A percentile compares a stretch with the other conserved stretches of the same genome.
Conservation (phyloP, 2,329 filamentous ascomycete species). For the Aotearoamyces nothofagi region DNA sequence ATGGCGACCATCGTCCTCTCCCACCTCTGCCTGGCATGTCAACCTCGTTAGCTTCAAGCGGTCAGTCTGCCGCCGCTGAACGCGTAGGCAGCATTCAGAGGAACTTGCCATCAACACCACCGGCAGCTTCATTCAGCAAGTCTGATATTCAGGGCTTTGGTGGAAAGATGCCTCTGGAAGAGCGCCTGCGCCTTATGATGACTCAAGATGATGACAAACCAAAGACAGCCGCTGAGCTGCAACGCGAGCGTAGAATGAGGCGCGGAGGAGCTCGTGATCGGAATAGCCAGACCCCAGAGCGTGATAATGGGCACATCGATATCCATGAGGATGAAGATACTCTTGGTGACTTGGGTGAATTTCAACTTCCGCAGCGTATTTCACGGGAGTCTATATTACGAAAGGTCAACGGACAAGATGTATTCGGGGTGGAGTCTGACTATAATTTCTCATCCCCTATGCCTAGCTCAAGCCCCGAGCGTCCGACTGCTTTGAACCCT, state of each 20-base stretch:
- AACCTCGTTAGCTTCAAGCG: constrained; percentile 37
- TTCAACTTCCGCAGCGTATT: constrained; percentile 60
- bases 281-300: constrained; percentile 17
- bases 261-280: constrained; percentile 38
- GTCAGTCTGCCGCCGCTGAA: constrained; percentile 58
- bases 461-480: constrained; percentile 41
- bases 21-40: constrained; percentile 56
- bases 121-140: constrained; percentile 52
- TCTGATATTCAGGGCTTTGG: constrained; percentile 65
- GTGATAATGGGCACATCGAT: constrained; percentile 14
- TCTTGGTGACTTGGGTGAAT: constrained; percentile 43
- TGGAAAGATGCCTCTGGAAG: constrained; percentile 71
- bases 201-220: constrained; percentile 48
- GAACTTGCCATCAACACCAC: constrained; percentile 57
- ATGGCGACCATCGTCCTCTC: constrained; percentile 68
- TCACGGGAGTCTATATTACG: constrained; percentile 88
- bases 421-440: constrained; percentile 41
- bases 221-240: constrained; percentile 46
- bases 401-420: constrained; percentile 54
- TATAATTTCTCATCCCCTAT: constrained; percentile 48
- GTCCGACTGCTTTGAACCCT: constrained; percentile 56
- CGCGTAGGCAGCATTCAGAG: constrained; percentile 52
- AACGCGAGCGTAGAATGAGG: constrained; percentile 54
- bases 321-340: constrained; percentile 42
- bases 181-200: constrained; percentile 80